A percentile compares a stretch with the other conserved stretches of the same genome.
phyloP scores from a whole-genome alignment of 2,329 filamentous ascomycete species.

The Parascedosporium putredinis region DNA sequence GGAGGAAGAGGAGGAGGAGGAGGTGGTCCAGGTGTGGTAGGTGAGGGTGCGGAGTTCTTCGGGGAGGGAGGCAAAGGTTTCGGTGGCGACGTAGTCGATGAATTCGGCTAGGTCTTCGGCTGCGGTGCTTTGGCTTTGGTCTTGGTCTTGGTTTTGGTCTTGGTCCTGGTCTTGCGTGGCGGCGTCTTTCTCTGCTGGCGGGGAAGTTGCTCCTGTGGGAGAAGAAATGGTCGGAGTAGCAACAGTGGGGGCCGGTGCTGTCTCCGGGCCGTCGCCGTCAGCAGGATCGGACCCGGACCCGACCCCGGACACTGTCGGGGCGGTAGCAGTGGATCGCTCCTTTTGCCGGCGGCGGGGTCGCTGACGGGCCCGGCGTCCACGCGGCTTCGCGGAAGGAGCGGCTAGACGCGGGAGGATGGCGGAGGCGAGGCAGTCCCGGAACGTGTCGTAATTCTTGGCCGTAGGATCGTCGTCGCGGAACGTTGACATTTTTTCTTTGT shows the following conservation, averaged over 20 bases:
- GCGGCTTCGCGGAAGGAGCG: slow-evolving; percentile 31
- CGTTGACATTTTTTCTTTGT: not conserved
- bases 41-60: not conserved
- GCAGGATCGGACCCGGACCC: slow-evolving; percentile 12
- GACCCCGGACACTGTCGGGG: not conserved
- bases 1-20: too few relatives aligned
- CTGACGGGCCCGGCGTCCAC: slow-evolving; percentile 23
- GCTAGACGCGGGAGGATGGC: slow-evolving; percentile 54
- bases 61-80: slow-evolving; percentile 59
- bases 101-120: slow-evolving; percentile 68
- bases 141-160: too few relatives aligned
- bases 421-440: slow-evolving; percentile 64
- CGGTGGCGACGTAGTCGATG: slow-evolving; percentile 63
- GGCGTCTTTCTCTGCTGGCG: too few relatives aligned
- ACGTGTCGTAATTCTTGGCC: slow-evolving; percentile 37
- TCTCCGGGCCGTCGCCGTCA: slow-evolving; percentile 11
- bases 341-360: too few relatives aligned
- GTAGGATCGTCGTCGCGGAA: not conserved
- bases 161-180: too few relatives aligned
- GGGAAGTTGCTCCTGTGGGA: too few relatives aligned
- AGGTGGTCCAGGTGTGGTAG: not conserved
- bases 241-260: not conserved
- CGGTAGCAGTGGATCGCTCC: too few relatives aligned
- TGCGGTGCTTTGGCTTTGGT: slow-evolving; percentile 10
- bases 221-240: slow-evolving; percentile 13